Evolutionary conservation across 768 basidiomycete species (phyloP), one percentile per base, ranked within the genome.

Genomic region (Antrodiella citrinella): DNA sequence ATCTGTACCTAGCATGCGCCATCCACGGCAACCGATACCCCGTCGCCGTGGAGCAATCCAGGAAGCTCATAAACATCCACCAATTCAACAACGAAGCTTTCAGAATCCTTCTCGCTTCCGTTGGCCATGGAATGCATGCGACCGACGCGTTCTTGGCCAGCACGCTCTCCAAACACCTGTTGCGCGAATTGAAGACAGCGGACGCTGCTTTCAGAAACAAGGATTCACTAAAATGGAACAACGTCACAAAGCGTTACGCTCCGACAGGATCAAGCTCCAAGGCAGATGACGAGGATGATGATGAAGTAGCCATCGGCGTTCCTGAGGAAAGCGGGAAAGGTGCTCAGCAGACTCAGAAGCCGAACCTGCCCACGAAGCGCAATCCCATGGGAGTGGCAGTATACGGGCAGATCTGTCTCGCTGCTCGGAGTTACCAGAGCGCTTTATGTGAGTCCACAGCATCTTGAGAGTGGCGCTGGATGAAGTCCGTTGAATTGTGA

Each of bases 51-150:
- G 85, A 90, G 52, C 85, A 90, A 59, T 77, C 77, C 25, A 80
- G 91, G 21, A 86, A 86, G 54, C 67, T 97, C 25, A 80, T 88
- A 50, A 81, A 77, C 25, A 67, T 69, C 0, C 73, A 91, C 59
- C 91, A 95, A 60, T 92, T 89, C 71, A 85, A 92, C 60, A 87
- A 91, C 48, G 91, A 94, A 39, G 85, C 91, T 0, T 68, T 87
- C 11, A 82, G 91, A 4, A 75, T 97, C 44, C 74, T 95, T 19
- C 61, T 85, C 3, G 84, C 86, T 0, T 77, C 78, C 0, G 74
- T 96, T 3, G 80, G 83, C 0, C 82, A 83, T 51, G 90, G 91
- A 0, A 57, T 85, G 3, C 74, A 73, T 22, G 73, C 85, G 2
- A 81, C 84, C 0, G 86, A 90, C 53, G 76, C 84, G 0, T 75